phyloP scores from a whole-genome alignment of 306 rosid species.

The Arachis stenosperma region DNA sequence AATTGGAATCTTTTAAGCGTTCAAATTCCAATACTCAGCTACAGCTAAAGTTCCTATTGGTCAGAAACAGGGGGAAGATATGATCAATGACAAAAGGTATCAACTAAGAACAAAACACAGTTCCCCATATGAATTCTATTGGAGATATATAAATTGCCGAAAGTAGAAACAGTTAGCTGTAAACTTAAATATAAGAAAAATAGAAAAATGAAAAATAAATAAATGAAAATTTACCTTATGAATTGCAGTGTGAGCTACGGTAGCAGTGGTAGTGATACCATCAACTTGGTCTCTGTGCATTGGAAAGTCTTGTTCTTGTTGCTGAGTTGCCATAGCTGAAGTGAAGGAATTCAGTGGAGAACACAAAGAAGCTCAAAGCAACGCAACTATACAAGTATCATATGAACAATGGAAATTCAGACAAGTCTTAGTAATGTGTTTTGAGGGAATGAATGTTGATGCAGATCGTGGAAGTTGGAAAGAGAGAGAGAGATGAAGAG shows the following conservation, averaged over 20 bases:
- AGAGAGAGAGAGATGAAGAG: neutral
- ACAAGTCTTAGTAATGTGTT: neutral
- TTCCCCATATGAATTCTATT: neutral
- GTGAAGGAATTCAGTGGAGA: neutral
- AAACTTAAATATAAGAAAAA: constrained; percentile 1
- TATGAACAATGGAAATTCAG: neutral
- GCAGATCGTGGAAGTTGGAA: neutral
- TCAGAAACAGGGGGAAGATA: neutral
- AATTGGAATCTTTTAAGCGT: neutral
- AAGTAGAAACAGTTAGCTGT: neutral
- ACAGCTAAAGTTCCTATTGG: neutral
- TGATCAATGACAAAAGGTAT: neutral
- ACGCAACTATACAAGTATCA: neutral
- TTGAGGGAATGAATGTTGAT: neutral
- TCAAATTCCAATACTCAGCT: neutral
- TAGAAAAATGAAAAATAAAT: neutral
- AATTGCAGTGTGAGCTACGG: constrained; percentile 10
- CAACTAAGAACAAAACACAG: neutral
- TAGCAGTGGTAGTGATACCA: neutral
- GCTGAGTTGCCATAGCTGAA: constrained; percentile 29
- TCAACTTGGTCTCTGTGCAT: neutral
- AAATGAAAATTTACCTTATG: constrained; percentile 13
- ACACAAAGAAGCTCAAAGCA: neutral
- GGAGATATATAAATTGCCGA: neutral
- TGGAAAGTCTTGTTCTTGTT: constrained; percentile 12